Conservation (phyloP, 2,329 filamentous ascomycete genomes). For the Dothistroma septosporum region DNA sequence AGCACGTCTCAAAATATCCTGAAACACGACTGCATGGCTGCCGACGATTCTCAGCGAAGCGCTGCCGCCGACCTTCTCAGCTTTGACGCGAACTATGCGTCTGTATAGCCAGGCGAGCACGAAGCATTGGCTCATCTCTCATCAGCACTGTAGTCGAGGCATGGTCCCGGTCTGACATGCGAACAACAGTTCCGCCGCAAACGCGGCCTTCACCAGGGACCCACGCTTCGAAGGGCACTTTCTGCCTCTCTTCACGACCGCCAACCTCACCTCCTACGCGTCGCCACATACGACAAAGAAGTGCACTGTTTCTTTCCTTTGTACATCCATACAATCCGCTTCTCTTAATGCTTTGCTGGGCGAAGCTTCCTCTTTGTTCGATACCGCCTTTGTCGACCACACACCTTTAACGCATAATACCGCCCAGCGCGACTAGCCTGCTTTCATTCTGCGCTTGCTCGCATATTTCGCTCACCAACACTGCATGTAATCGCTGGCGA, state of each 20-base stretch:
- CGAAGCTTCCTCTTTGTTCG: slow-evolving; percentile 6
- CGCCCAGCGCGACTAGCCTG: neutral
- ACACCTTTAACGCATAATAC: neutral
- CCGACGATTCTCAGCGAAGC: slow-evolving; percentile 2
- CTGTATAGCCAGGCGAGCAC: neutral
- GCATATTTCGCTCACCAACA: neutral
- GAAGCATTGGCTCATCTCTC: neutral
- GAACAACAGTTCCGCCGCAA: neutral
- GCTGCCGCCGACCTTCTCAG: neutral
- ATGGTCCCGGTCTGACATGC: neutral
- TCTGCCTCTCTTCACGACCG: neutral
- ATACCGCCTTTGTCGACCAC: slow-evolving; percentile 4
- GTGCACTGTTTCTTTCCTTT: neutral
- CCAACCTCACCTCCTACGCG: neutral
- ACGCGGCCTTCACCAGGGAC: neutral
- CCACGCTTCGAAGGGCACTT: neutral
- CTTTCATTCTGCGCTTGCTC: slow-evolving; percentile 1
- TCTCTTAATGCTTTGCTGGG: slow-evolving; percentile 8
- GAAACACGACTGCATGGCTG: neutral
- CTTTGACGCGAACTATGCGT: neutral
- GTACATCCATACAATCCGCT: slow-evolving; percentile 2
- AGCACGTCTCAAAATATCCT: neutral
- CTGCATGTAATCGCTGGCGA: slow-evolving; percentile 6
- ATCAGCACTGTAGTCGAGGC: slow-evolving; percentile 2
- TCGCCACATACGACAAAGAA: neutral